Evolutionary conservation across 2,329 filamentous ascomycete species (phyloP).

Genomic region (Phaeosphaeriaceae sp.): DNA sequence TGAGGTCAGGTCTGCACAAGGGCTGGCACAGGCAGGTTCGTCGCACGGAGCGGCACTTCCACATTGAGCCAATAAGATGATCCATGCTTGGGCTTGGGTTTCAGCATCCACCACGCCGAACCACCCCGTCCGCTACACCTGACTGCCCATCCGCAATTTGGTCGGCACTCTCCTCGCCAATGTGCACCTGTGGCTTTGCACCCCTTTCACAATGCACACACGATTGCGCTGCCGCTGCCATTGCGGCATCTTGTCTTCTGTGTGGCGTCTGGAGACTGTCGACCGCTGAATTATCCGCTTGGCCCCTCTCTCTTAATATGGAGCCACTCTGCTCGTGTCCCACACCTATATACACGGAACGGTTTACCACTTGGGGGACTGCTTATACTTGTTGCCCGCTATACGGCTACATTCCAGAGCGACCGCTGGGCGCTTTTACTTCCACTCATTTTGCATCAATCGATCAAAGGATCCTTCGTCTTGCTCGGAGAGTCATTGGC

Average conservation of each 20-base stretch:
- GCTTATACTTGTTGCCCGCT: not conserved
- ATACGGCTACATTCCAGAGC: not conserved
- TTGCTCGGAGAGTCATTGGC: not conserved
- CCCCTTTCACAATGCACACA: not conserved
- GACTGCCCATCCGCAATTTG: conserved; percentile 12
- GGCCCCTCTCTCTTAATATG: conserved; percentile 32
- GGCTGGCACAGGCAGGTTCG: conserved; percentile 14
- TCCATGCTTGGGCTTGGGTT: not conserved
- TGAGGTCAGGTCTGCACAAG: conserved; percentile 16
- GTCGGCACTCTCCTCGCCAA: conserved; percentile 6
- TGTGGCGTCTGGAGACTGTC: not conserved
- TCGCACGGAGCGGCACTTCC: not conserved
- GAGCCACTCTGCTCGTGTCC: conserved; percentile 21
- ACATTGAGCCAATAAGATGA: conserved; percentile 7
- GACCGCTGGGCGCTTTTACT: not conserved
- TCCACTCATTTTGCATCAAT: not conserved
- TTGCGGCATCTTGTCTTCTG: conserved; percentile 16
- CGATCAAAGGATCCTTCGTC: not conserved
- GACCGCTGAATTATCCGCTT: conserved; percentile 17
- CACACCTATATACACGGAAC: conserved; percentile 5
- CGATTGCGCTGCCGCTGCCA: not conserved
- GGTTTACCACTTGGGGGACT: not conserved
- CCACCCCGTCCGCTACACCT: not conserved
- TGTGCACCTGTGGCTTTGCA: conserved; percentile 11
- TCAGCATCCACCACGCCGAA: not conserved